Evolutionary conservation across 2,329 filamentous ascomycete species (phyloP), one percentile per base, ranked within the genome.

Genomic region (Xylariomycetidae sp.): DNA sequence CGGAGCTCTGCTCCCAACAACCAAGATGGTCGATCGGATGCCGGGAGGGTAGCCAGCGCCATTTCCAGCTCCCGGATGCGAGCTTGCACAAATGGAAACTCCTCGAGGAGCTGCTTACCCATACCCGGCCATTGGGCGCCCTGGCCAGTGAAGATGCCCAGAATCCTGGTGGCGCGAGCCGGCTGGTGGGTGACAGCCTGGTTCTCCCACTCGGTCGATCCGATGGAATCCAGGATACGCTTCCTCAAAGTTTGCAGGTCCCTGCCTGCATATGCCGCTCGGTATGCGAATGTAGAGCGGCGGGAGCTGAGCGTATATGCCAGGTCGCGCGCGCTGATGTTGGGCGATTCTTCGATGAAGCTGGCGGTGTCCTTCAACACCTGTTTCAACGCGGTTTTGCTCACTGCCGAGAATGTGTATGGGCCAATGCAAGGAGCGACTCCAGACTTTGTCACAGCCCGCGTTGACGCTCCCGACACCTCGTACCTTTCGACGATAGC

Each of bases 81-180:
- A 8, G 23, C 14, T 13, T 28, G 20, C 15, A 15, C 17, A 6
- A 5, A 17, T 14, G 27, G 3, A 6, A 22, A 36, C 5, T 16
- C 18, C 8, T 8, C n/a, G 17, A 53, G 14, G 7, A 61, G 44
- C 28, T 48, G 37, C 4, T 37, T 35, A 8, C 58, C 60, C 60
- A 63, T 63, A 1, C 35, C 19, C 1, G 49, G 35, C 50, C 52
- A 60, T 31, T 61, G 56, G 0, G 55, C 56, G 5, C 57, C 58
- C 29, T 61, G 57, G 2, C 57, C 57, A 2, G 57, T 59, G 37
- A 60, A 59, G n/a, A 60, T 40, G 2, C 48, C 50, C 14, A 53
- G 37, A 9, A 50, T 41, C 7, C 32, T 25, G 15, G 42, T n/a
- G n/a, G n/a, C n/a, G n/a, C n/a, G n/a, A n/a, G n/a, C n/a, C n/a